Percentiles rank a stretch among this genome's conserved stretches.
Evolutionary conservation across 768 basidiomycete species (phyloP).

Genomic region (Dioszegia aurantiaca): DNA sequence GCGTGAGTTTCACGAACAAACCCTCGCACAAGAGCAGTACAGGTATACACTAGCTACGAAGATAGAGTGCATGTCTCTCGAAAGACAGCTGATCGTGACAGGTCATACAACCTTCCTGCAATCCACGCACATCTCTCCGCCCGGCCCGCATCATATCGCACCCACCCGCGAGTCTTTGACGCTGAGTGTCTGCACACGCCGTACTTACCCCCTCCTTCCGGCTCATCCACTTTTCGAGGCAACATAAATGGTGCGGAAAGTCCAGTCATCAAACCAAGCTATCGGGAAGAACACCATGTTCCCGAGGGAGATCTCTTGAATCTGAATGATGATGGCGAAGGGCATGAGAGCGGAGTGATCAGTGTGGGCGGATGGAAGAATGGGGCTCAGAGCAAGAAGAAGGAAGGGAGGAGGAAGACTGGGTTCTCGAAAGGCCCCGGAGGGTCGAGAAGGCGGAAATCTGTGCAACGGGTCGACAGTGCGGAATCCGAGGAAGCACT

Average conservation of each 20-base stretch:
- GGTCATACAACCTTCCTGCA: conserved; percentile 83
- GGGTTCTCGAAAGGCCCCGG: conserved; percentile 48
- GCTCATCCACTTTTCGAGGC: conserved; percentile 27
- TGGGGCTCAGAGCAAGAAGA: background rate
- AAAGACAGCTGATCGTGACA: conserved; percentile 51
- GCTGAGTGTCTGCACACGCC: conserved; percentile 86
- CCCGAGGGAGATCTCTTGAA: conserved; percentile 49
- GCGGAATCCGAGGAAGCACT: conserved; percentile 50
- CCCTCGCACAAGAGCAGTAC: too few species aligned
- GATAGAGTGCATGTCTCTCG: too few species aligned
- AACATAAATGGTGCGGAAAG: conserved; percentile 21
- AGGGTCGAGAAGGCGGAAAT: background rate
- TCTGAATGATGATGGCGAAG: conserved; percentile 23
- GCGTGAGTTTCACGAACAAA: too few species aligned
- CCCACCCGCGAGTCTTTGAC: conserved; percentile 82
- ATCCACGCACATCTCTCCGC: conserved; percentile 87
- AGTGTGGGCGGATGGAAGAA: conserved; percentile 3
- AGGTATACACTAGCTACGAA: too few species aligned
- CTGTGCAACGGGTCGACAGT: conserved; percentile 43
- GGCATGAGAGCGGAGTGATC: background rate
- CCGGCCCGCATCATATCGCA: conserved; percentile 74
- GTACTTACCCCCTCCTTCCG: conserved; percentile 61
- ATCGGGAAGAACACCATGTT: conserved; percentile 17
- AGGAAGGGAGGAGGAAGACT: conserved; percentile 26
- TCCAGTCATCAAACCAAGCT: conserved; percentile 38